phyloP scores from a whole-genome alignment of 345 rosid genomes.

The Aegle marmelos region DNA sequence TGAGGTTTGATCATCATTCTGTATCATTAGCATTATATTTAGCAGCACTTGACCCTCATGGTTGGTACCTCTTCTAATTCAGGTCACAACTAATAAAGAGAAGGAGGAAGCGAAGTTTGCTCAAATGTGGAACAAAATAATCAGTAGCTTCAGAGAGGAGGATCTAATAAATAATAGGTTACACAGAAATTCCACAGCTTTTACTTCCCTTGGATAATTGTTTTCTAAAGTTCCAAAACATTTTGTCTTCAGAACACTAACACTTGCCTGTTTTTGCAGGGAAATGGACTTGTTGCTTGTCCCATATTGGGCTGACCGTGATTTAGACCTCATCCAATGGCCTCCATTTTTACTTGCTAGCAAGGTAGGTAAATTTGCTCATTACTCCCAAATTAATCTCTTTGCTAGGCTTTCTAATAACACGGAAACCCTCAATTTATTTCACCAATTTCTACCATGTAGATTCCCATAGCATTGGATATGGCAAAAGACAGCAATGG shows the following conservation, averaged over 20 bases:
- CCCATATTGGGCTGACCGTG: slow-evolving; percentile 54
- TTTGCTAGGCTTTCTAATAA: not conserved
- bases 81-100: slow-evolving; percentile 40
- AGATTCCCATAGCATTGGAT: slow-evolving; percentile 66
- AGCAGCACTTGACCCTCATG: not conserved
- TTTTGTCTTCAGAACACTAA: slow-evolving; percentile 1
- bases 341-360: slow-evolving; percentile 63
- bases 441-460: slow-evolving; percentile 11
- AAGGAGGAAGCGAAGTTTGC: slow-evolving; percentile 55
- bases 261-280: slow-evolving; percentile 23
- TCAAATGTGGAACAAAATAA: slow-evolving; percentile 61
- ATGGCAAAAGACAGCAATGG: slow-evolving; percentile 59
- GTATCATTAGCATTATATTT: not conserved
- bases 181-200: not conserved
- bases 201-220: not conserved
- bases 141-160: slow-evolving; percentile 58
- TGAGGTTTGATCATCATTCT: slow-evolving; percentile 30
- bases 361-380: slow-evolving; percentile 31
- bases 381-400: not conserved
- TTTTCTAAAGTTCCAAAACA: not conserved
- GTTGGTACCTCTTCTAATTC: not conserved
- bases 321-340: slow-evolving; percentile 49
- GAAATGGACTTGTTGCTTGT: slow-evolving; percentile 56
- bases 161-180: slow-evolving; percentile 53
- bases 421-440: not conserved